Evolutionary conservation across 2,329 filamentous ascomycete genomes (phyloP).

Genomic region (Dendrostoma leiphaemia): DNA sequence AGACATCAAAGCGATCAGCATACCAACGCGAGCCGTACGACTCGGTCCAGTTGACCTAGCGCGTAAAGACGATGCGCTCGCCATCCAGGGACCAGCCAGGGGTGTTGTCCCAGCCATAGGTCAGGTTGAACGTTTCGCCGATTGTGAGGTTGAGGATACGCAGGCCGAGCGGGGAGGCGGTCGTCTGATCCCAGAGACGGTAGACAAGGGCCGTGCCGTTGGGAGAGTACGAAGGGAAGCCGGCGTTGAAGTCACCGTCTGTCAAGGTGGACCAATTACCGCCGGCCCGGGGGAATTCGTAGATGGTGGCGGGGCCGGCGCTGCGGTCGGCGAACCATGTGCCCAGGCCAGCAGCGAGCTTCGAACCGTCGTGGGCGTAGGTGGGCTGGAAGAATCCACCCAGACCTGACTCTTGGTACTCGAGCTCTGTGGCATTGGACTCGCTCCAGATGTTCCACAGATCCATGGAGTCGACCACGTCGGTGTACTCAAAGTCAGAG

Average conservation of each 20-base stretch:
- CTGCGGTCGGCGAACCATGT: slow-evolving; percentile 36
- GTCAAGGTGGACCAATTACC: slow-evolving; percentile 21
- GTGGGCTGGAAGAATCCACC: slow-evolving; percentile 37
- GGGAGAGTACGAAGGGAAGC: slow-evolving; percentile 37
- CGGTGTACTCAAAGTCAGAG: slow-evolving; percentile 28
- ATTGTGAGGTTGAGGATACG: slow-evolving; percentile 29
- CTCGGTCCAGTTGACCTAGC: slow-evolving; percentile 25
- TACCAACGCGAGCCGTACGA: slow-evolving; percentile 6
- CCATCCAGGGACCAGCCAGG: slow-evolving; percentile 38
- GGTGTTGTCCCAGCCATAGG: slow-evolving; percentile 35
- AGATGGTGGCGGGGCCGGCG: slow-evolving; percentile 16
- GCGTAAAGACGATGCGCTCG: slow-evolving; percentile 36
- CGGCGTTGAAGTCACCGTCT: slow-evolving; percentile 31
- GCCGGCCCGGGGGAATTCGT: slow-evolving; percentile 5
- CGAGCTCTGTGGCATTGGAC: slow-evolving; percentile 18
- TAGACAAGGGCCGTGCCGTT: slow-evolving; percentile 36
- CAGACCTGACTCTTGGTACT: slow-evolving; percentile 21
- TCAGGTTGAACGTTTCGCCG: slow-evolving; percentile 27
- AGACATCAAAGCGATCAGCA: slow-evolving; percentile 35
- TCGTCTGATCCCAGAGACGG: slow-evolving; percentile 23
- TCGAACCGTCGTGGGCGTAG: slow-evolving; percentile 35
- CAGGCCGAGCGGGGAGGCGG: slow-evolving; percentile 27
- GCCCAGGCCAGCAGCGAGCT: slow-evolving; percentile 38
- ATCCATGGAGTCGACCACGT: slow-evolving; percentile 2
- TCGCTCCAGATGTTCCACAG: slow-evolving; percentile 14